Base-by-base conservation (phyloP, 2,329 filamentous ascomycete genomes). In the Pseudogymnoascus sp. region DNA sequence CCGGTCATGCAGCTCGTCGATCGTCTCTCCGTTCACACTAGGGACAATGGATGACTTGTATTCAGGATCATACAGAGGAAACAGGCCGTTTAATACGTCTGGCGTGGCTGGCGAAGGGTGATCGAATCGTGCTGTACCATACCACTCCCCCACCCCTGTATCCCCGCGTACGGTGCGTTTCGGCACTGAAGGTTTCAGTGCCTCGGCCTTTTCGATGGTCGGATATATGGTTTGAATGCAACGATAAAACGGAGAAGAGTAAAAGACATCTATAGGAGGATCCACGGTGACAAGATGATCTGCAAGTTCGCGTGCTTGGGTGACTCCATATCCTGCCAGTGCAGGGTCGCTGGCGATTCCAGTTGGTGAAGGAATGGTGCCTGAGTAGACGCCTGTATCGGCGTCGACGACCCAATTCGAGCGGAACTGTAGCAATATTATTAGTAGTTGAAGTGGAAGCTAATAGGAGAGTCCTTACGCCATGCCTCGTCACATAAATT, bases 321-420 rank as follows among this genome's bases (percentile, higher is more conserved):
- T 81, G 42, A 96, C 88, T 64, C 95, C 95, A 72, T 97, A 88
- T 21, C 90, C 86, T 6, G 93, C 92, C 69, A 99, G 83, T 8
- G 91, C 87, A 54, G 93, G 93, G 73, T 99, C 95, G 26, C 89
- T 89, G 3, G 93, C 83, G 67, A 96, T 92, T 62, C 90, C 90
- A 5, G 95, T 97, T 0, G 95, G 93, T 39, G 90, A 91, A 45
- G 82, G 85, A 68, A 95, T 85, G 64, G 80, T 81, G 23, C 89
- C 80, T 62, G 82, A 83, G 79, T 97, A 97, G 69, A 81, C 82
- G 62, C 95, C 93, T 39, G 90, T 93, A 66, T 82, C 78, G 54
- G 86, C 85, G 76, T 97, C 87, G 66, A 97, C 90, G 47, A 85
- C 85, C 91, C 93, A 97, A 74, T 89, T 92, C 68, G 90, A 88